Conservation (phyloP, 2,329 filamentous ascomycete species). For the Neofusicoccum cordaticola region DNA sequence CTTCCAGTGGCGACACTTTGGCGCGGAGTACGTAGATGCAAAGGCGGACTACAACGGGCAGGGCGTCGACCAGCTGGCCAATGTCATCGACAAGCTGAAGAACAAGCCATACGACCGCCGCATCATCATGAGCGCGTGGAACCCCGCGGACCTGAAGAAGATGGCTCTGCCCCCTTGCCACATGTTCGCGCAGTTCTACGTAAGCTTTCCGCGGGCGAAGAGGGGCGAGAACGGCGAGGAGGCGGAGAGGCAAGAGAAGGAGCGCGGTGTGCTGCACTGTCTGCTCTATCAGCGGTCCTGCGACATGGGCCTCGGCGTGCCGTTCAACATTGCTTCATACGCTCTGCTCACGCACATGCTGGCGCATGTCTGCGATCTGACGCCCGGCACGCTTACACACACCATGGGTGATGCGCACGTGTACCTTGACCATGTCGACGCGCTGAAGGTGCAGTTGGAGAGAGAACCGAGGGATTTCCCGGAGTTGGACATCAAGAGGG, state of each 20-base stretch:
- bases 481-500: conserved; percentile 66
- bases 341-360: conserved; percentile 94
- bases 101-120: conserved; percentile 82
- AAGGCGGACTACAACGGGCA: conserved; percentile 79
- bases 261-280: conserved; percentile 73
- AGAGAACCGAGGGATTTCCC: conserved; percentile 82
- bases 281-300: conserved; percentile 91
- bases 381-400: conserved; percentile 85
- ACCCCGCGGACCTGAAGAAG: conserved; percentile 76
- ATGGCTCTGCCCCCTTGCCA: conserved; percentile 95
- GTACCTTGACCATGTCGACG: conserved; percentile 88
- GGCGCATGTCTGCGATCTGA: conserved; percentile 78
- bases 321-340: conserved; percentile 97
- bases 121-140: conserved; percentile 92
- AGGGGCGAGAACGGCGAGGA: conserved; percentile 28
- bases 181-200: conserved; percentile 97
- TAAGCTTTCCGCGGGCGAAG: conserved; percentile 61
- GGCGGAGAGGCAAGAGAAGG: conserved; percentile 18
- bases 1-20: conserved; percentile 98
- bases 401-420: conserved; percentile 99
- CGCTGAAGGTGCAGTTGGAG: conserved; percentile 74
- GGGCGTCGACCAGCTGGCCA: conserved; percentile 88
- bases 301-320: conserved; percentile 95
- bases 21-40: conserved; percentile 79
- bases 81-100: conserved; percentile 83